These are phyloP conservation scores for Starmerella khaoyaiensis DNA, from an alignment of 805 yeast genomes.

Conservation along the genomic window DNA sequence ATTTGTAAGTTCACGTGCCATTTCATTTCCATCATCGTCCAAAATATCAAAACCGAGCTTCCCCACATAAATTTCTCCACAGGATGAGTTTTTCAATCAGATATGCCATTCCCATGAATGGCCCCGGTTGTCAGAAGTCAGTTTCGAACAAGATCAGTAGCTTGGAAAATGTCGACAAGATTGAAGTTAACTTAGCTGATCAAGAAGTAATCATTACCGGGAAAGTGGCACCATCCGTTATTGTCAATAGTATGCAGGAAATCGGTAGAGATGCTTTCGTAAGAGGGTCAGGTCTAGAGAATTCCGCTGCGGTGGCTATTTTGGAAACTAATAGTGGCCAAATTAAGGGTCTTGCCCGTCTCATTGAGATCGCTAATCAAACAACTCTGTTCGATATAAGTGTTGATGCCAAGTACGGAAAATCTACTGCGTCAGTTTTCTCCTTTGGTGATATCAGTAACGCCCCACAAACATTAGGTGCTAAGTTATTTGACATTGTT, in stretches of 20 bases:
- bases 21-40: too few species aligned
- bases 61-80: too few species aligned
- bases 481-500: constrained; percentile 10
- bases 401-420: constrained; percentile 32
- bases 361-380: constrained; percentile 49
- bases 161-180: constrained; percentile 34
- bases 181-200: constrained; percentile 43
- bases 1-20: too few species aligned
- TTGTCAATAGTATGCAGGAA: constrained; percentile 52
- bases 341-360: constrained; percentile 76
- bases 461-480: constrained; percentile 29
- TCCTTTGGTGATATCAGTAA: constrained; percentile 61
- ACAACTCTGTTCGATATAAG: constrained; percentile 64
- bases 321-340: constrained; percentile 56
- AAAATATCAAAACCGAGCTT: too few species aligned
- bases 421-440: constrained; percentile 47
- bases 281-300: constrained; percentile 77
- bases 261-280: constrained; percentile 84
- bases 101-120: constrained; percentile 76
- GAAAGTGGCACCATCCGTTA: constrained; percentile 57
- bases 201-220: constrained; percentile 61
- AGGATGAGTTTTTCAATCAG: constrained; percentile 13
- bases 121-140: constrained; percentile 55
- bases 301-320: constrained; percentile 84
- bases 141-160: constrained; percentile 42